A percentile compares a stretch with the other conserved stretches of the same genome.
Conservation (phyloP, 2,329 filamentous ascomycete genomes). For the Fusarium haematococcum region DNA sequence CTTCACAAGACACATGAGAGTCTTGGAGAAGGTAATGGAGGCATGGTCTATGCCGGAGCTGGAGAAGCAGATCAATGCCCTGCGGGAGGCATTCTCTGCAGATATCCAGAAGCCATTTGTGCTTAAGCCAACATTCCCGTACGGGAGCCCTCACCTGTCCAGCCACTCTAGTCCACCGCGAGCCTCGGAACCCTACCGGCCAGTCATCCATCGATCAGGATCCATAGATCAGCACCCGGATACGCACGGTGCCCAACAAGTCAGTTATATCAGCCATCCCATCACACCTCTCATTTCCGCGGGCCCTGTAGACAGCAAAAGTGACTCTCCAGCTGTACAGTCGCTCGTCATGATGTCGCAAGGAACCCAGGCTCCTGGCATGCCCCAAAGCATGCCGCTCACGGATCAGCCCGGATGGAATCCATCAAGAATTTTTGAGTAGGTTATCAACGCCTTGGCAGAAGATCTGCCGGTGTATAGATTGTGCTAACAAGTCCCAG, state of each 20-base stretch:
- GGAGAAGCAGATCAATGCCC: slow-evolving; percentile 87
- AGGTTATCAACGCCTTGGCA: slow-evolving; percentile 57
- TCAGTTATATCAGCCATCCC: slow-evolving; percentile 77
- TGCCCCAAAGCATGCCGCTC: slow-evolving; percentile 68
- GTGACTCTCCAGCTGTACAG: slow-evolving; percentile 80
- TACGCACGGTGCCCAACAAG: slow-evolving; percentile 65
- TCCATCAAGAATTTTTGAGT: slow-evolving; percentile 90
- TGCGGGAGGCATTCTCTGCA: slow-evolving; percentile 91
- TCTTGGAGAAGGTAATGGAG: slow-evolving; percentile 85
- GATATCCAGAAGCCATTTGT: slow-evolving; percentile 88
- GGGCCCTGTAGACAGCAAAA: slow-evolving; percentile 78
- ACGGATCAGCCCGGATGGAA: slow-evolving; percentile 81
- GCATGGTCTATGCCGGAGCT: slow-evolving; percentile 92
- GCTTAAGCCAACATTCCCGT: slow-evolving; percentile 87
- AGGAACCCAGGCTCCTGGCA: slow-evolving; percentile 64
- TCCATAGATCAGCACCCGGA: slow-evolving; percentile 68
- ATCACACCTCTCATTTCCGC: slow-evolving; percentile 85
- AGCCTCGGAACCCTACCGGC: slow-evolving; percentile 63
- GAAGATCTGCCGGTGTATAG: neutral
- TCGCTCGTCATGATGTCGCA: slow-evolving; percentile 78
- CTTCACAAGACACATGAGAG: slow-evolving; percentile 93
- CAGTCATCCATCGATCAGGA: slow-evolving; percentile 57
- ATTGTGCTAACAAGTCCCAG: slow-evolving; percentile 57
- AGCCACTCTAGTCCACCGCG: slow-evolving; percentile 72
- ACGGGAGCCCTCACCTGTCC: slow-evolving; percentile 79